phyloP scores from a whole-genome alignment of 345 rosid genomes.

The Populus pruinosa region DNA sequence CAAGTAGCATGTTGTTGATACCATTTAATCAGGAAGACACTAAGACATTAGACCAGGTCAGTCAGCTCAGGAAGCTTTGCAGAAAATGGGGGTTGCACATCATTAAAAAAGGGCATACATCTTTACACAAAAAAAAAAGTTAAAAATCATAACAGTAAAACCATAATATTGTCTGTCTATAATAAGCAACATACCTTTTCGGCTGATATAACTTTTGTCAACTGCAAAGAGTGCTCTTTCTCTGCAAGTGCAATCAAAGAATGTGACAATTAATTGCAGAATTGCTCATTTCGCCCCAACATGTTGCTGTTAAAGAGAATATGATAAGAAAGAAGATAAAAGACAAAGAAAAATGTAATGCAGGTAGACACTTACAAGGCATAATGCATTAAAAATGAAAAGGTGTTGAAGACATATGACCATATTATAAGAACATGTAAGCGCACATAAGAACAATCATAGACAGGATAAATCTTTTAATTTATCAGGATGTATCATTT shows the following conservation, averaged over 20 bases:
- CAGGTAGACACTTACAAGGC: too few species aligned
- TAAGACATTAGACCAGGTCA: neutral
- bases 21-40: neutral
- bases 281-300: neutral
- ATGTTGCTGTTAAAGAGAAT: too few species aligned
- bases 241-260: conserved; percentile 26
- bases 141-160: neutral
- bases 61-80: neutral
- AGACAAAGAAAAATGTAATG: too few species aligned
- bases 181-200: conserved; percentile 32
- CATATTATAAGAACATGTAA: too few species aligned
- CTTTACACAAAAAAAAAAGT: neutral
- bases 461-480: too few species aligned
- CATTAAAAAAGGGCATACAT: neutral
- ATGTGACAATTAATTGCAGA: conserved; percentile 3
- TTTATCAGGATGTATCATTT: too few species aligned
- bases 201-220: conserved; percentile 23
- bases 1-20: neutral
- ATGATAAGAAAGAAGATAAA: too few species aligned
- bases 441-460: too few species aligned
- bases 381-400: too few species aligned
- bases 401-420: too few species aligned
- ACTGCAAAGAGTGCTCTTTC: conserved; percentile 19
- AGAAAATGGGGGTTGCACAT: neutral
- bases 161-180: neutral